Conservation (phyloP, 1,139 yeast genomes). For the Zygotorulaspora mrakii region DNA sequence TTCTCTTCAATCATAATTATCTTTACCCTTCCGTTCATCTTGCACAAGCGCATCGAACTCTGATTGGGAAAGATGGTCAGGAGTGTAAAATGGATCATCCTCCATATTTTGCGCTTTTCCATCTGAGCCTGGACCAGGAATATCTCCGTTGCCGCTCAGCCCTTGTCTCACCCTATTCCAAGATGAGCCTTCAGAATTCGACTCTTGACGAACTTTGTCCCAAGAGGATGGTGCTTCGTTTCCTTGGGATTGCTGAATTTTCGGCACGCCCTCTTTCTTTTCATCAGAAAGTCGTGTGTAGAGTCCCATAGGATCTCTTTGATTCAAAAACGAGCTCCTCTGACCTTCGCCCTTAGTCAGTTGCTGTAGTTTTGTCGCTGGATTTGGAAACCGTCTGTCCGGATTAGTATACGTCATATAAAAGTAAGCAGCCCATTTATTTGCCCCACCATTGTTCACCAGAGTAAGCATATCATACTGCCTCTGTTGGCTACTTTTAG, state of each 20-base stretch:
- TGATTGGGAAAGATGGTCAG: constrained; percentile 17
- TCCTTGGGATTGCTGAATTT: constrained; percentile 2
- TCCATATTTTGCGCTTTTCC: not conserved
- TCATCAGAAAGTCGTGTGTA: constrained; percentile 30
- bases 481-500: constrained; percentile 24
- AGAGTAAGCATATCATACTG: constrained; percentile 39
- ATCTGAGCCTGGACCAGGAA: not conserved
- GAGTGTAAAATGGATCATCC: constrained; percentile 12
- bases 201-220: constrained; percentile 24
- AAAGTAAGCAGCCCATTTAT: constrained; percentile 41
- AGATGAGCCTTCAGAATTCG: constrained; percentile 18
- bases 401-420: constrained; percentile 39
- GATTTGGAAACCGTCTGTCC: constrained; percentile 39
- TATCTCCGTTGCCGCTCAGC: not conserved
- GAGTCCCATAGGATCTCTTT: constrained; percentile 39
- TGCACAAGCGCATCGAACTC: constrained; percentile 25
- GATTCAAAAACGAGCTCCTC: constrained; percentile 26
- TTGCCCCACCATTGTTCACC: constrained; percentile 35
- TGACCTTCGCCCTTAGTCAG: constrained; percentile 21
- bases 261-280: constrained; percentile 12
- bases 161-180: constrained; percentile 29
- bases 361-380: constrained; percentile 34
- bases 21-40: constrained; percentile 22
- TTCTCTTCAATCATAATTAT: constrained; percentile 2
- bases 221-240: constrained; percentile 25